Base-by-base conservation (phyloP, 2,329 filamentous ascomycete species). In the Ciborinia camelliae region DNA sequence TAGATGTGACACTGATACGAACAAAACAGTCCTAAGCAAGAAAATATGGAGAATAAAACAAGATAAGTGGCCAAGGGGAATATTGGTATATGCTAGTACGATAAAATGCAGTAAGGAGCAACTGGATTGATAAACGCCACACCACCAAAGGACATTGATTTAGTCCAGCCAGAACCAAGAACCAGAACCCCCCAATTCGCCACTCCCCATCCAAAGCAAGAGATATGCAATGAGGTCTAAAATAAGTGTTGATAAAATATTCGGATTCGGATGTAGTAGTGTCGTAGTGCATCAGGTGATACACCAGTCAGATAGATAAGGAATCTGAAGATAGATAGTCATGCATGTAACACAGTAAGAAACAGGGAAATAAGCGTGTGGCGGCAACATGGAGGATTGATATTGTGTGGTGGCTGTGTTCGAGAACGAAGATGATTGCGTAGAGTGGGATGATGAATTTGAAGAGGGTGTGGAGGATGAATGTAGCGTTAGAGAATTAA, bases 1-100 rank as follows among this genome's bases (percentile, higher is more conserved):
- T 23, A 58, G 30, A 35, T 47, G 39, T 58, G 41, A 45, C 54
- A 58, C 39, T 26, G 54, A 58, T 47, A 58, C 54, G 54, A 58
- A 35, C 14, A 47, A 47, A 18, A 18, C n/a, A 58, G 5, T 47
- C 28, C 54, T 23, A 62, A 53, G 35, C 59, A 41, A 50, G 47
- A 62, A 53, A 43, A 32, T 39, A n/a, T 39, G 48, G 20, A 32
- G 50, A 62, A 53, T 30, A 43, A 43, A 28, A 52, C 59, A 62
- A 62, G 32, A 12, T 20, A 52, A 53, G 15, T 53, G 26, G 37
- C 47, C 59, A 53, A 52, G 43, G 15, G 28, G 59, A 53, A 30
- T 53, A 53, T 62, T 62, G 59, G 47, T 62, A 62, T 62, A 62
- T 62, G 59, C 47, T 62, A 62, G 59, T 62, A 62, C 26, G 37